Evolutionary conservation across 371 early-diverging fungal species (phyloP), one percentile per base, ranked within the genome.

Genomic region (Dentiscutata heterogama): DNA sequence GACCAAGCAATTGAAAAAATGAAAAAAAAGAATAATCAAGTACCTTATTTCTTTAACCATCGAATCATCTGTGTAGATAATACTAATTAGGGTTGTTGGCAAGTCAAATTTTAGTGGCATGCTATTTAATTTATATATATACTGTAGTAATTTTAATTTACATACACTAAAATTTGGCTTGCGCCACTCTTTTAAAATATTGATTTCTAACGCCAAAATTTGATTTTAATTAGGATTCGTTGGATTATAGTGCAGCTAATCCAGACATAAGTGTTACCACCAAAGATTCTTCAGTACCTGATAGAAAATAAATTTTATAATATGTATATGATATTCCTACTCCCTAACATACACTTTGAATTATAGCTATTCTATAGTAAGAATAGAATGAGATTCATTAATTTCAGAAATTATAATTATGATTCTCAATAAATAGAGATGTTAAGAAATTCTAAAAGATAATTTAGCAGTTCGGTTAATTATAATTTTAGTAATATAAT

Each of bases 221-320:
- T 42, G 3, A 0, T 39, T 18, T 61, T 54, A 31, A 53, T 53
- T 61, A 76, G 77, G 63, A 77, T 18, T 46, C 64, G 4, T 46
- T 77, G 77, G 77, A 77, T 18, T 63, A 42, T 20, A 77, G 77
- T 77, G 63, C 61, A 35, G 77, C 77, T 11, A 77, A 77, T 27
- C 10, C n/a, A 61, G 7, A 25, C 3, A 63, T 77, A 39, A 77
- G 77, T 77, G 27, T 13, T 22, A 22, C 14, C 3, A 61, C 29
- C 14, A 56, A 73, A n/a, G n/a, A 46, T 20, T 42, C 70, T 20
- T 68, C 42, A 16, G 22, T n/a, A 68, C 70, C 70, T 20, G 70
- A n/a, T 46, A 42, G 46, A 42, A 58, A 58, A 58, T 58, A 58
- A 58, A 56, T 56, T 0, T 56, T 16, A 42, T 42, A 42, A 42